Base-by-base conservation (phyloP, 768 basidiomycete species). In the Leccinum uliginosum region DNA sequence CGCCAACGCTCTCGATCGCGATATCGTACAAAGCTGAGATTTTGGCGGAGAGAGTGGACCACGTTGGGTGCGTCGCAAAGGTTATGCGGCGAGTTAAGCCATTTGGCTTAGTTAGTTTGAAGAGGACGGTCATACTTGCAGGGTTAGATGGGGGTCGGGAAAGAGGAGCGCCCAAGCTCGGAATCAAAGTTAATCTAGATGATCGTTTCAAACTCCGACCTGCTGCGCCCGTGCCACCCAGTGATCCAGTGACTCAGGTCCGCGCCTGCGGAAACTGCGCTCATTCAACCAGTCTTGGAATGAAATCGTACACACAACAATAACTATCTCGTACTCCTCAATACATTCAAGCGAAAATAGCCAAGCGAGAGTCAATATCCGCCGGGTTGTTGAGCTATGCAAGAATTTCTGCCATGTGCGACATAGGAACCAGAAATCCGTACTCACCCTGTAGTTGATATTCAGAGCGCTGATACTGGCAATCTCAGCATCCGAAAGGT, bases 321-420 rank as follows among this genome's bases (percentile, higher is more conserved):
- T 29, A n/a, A n/a, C n/a, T 12, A 17, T 7, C 7, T 9, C 10
- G 14, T 44, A 38, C 21, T 17, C 8, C 19, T 34, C 15, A 17
- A 5, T 15, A 7, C 23, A 30, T 59, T 79, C 73, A 91, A 27
- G 86, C 88, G 67, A 89, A 91, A 62, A 91, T 88, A 7, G 74
- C 80, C 56, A 90, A 65, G 34, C 83, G 78, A 53, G 80, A 74
- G 61, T 90, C 85, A 40, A 89, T 85, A 21, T 81, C 82, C 35
- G 70, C 79, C 8, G 89, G 89, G 70, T 91, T 74, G 71, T 90
- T 90, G 66, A 89, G 64, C 87, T 89, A 58, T 17, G 27, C 34
- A 54, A 9, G 30, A 46, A 24, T 43, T 29, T 54, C 47, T 56
- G 52, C 6, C 40, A 24, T 66, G 57, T 45, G 47, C 17, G 23